A percentile compares a stretch with the other conserved stretches of the same genome.
Evolutionary conservation across 768 basidiomycete genomes (phyloP).

Genomic region (Boletus fagicola): DNA sequence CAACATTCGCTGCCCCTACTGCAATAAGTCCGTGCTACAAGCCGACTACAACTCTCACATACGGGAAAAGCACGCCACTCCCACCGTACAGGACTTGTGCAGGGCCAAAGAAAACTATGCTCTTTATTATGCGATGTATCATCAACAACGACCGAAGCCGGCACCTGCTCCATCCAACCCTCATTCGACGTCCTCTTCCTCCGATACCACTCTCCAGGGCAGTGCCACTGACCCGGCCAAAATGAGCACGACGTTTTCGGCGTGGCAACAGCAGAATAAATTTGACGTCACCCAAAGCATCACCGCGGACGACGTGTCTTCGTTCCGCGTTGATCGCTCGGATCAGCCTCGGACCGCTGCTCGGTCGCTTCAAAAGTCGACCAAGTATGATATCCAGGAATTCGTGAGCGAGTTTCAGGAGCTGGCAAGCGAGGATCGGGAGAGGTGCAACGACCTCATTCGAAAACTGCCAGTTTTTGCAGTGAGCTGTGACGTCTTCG

Average conservation of each 20-base stretch:
- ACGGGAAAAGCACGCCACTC: slow-evolving; percentile 8
- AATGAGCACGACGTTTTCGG: slow-evolving; percentile 19
- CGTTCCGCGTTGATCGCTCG: slow-evolving; percentile 25
- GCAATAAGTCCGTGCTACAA: slow-evolving; percentile 7
- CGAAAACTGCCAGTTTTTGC: slow-evolving; percentile 22
- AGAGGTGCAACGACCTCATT: slow-evolving; percentile 18
- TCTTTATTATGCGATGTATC: background rate
- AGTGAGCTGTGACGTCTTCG: slow-evolving; percentile 8
- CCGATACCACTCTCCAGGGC: background rate
- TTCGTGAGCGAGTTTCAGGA: slow-evolving; percentile 18
- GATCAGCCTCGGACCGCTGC: slow-evolving; percentile 25
- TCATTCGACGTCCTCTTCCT: background rate
- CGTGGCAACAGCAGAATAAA: slow-evolving; percentile 18
- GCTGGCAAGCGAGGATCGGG: slow-evolving; percentile 14
- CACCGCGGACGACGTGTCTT: slow-evolving; percentile 24
- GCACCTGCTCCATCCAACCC: background rate
- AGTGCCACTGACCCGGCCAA: background rate
- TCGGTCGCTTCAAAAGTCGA: slow-evolving; percentile 19
- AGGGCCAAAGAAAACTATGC: slow-evolving; percentile 4
- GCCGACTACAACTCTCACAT: slow-evolving; percentile 11
- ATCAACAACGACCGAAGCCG: background rate
- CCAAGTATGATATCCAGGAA: slow-evolving; percentile 21
- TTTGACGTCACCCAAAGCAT: slow-evolving; percentile 12
- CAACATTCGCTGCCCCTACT: slow-evolving; percentile 14
- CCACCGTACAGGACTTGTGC: slow-evolving; percentile 8